phyloP scores from a whole-genome alignment of 108 stramenopile genomes.

The Thalassiosira profunda region DNA sequence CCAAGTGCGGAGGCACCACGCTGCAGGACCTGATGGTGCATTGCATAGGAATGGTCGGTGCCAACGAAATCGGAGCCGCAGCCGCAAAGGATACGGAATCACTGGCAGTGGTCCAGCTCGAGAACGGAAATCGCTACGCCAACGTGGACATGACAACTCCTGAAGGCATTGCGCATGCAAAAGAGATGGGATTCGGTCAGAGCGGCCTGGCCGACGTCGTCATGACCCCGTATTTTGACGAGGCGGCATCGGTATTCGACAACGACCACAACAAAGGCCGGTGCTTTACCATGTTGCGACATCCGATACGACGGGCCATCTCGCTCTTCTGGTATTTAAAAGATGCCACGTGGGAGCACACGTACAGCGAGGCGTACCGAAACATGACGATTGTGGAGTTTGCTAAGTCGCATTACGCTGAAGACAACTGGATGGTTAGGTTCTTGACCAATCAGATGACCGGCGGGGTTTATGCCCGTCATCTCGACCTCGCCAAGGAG shows the following conservation, averaged over 20 bases:
- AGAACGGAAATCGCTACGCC: conserved; percentile 46
- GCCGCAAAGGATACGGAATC: conserved; percentile 9
- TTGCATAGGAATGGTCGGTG: conserved; percentile 46
- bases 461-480: conserved; percentile 18
- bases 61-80: conserved; percentile 33
- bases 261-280: conserved; percentile 17
- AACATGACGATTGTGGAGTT: conserved; percentile 43
- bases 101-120: conserved; percentile 25
- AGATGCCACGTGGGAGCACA: conserved; percentile 49
- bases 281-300: conserved; percentile 33
- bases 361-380: conserved; percentile 35
- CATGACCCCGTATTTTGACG: conserved; percentile 40
- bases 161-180: conserved; percentile 43
- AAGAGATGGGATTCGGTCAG: conserved; percentile 37
- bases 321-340: conserved; percentile 46
- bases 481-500: conserved; percentile 41
- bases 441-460: conserved; percentile 49
- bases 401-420: conserved; percentile 36
- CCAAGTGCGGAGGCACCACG: conserved; percentile 42
- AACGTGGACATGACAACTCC: conserved; percentile 53
- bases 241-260: conserved; percentile 36
- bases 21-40: conserved; percentile 44
- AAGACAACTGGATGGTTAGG: conserved; percentile 50
- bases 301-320: conserved; percentile 36
- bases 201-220: conserved; percentile 48